Evolutionary conservation across 2,329 filamentous ascomycete genomes (phyloP).

Genomic region (Rutstroemia sp.): DNA sequence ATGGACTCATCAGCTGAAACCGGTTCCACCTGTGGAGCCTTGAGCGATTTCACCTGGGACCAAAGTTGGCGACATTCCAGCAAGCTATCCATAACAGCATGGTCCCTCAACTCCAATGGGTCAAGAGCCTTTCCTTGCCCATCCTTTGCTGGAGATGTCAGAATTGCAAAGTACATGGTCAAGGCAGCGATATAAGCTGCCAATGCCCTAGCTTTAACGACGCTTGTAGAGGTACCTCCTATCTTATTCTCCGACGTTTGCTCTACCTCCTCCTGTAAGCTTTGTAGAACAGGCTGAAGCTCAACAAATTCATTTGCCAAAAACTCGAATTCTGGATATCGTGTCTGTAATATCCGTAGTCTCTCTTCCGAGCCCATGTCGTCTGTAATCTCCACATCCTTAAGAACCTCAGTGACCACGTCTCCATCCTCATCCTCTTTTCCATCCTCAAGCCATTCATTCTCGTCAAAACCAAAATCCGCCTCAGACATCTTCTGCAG

Average conservation of each 20-base stretch:
- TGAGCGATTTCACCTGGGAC: slow-evolving; percentile 64
- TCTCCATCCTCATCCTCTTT: slow-evolving; percentile 43
- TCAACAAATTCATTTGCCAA: slow-evolving; percentile 60
- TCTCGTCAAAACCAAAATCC: slow-evolving; percentile 89
- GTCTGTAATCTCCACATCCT: slow-evolving; percentile 72
- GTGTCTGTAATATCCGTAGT: slow-evolving; percentile 63
- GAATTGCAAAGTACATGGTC: slow-evolving; percentile 87
- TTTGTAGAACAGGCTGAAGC: slow-evolving; percentile 49
- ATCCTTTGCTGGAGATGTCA: slow-evolving; percentile 67
- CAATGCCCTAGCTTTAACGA: slow-evolving; percentile 71
- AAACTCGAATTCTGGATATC: slow-evolving; percentile 89
- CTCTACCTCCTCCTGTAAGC: slow-evolving; percentile 51
- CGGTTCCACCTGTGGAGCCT: slow-evolving; percentile 28
- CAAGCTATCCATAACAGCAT: slow-evolving; percentile 82
- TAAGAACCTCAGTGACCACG: slow-evolving; percentile 78
- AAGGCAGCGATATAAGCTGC: slow-evolving; percentile 81
- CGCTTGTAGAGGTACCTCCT: slow-evolving; percentile 18
- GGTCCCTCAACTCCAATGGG: slow-evolving; percentile 75
- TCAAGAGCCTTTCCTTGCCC: slow-evolving; percentile 54
- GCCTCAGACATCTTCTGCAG: slow-evolving; percentile 80
- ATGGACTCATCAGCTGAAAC: slow-evolving; percentile 22
- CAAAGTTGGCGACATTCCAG: slow-evolving; percentile 75
- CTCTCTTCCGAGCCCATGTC: slow-evolving; percentile 71
- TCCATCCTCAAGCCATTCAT: slow-evolving; percentile 66
- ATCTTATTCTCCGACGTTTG: slow-evolving; percentile 17